These are phyloP conservation scores for Nelumbo lutea DNA, from an alignment of 164 flowering plant species.

Conservation along the genomic window DNA sequence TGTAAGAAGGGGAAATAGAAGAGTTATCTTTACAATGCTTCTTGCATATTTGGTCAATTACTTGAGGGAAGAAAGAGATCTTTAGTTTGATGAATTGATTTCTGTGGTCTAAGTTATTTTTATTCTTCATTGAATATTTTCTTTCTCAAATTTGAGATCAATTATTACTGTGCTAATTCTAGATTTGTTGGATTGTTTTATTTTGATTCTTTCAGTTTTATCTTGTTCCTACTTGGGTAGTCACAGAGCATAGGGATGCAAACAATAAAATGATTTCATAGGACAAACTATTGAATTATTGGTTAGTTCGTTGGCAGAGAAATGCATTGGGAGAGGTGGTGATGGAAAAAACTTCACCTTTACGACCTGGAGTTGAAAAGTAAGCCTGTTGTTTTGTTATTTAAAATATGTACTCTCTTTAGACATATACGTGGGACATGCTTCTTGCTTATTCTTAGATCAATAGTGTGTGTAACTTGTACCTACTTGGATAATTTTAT, in stretches of 20 bases:
- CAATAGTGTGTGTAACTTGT: background rate
- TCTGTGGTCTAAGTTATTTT: background rate
- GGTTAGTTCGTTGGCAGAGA: slow-evolving; percentile 46
- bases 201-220: background rate
- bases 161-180: background rate
- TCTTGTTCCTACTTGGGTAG: background rate
- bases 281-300: slow-evolving; percentile 8
- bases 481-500: too few relatives aligned
- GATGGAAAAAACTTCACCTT: slow-evolving; percentile 41
- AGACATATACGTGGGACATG: background rate
- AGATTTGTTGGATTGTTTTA: background rate
- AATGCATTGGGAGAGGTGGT: slow-evolving; percentile 76
- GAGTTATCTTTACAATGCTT: too few relatives aligned
- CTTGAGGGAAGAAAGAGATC: too few relatives aligned
- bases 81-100: too few relatives aligned
- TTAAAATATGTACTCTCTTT: background rate
- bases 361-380: slow-evolving; percentile 88
- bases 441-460: background rate
- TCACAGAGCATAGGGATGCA: too few relatives aligned
- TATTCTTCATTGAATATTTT: background rate
- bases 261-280: background rate
- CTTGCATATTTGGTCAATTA: too few relatives aligned
- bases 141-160: background rate
- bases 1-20: background rate
- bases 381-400: slow-evolving; percentile 25